Evolutionary conservation across 1,284 basidiomycete species (phyloP).

Genomic region (Pascua sp.): DNA sequence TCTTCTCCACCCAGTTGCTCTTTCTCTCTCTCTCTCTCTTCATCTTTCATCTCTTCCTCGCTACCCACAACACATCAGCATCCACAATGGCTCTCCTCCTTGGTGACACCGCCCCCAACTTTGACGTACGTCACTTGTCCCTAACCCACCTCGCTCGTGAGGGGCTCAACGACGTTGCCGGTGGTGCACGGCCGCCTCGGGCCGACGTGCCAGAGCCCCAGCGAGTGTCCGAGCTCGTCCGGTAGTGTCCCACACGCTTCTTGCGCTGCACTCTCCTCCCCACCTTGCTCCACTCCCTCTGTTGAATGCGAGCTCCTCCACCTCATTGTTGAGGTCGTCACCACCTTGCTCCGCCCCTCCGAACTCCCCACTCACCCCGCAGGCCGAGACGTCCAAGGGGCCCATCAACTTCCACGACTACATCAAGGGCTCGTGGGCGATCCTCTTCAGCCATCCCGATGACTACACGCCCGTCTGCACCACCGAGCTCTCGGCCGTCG

Average conservation of each 20-base stretch:
- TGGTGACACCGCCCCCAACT: slow-evolving; percentile 44
- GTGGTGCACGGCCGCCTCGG: too few species aligned
- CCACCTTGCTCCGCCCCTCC: not conserved
- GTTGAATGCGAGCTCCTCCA: too few species aligned
- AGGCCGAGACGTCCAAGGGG: slow-evolving; percentile 69
- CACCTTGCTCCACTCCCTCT: too few species aligned
- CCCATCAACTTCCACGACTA: slow-evolving; percentile 78
- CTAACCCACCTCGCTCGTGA: not conserved
- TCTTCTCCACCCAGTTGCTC: not conserved
- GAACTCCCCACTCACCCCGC: slow-evolving; percentile 60
- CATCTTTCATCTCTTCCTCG: not conserved
- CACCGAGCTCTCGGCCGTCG: slow-evolving; percentile 94
- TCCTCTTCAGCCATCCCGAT: slow-evolving; percentile 92
- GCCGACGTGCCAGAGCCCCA: too few species aligned
- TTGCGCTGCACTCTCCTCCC: not conserved
- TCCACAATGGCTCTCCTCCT: slow-evolving; percentile 43
- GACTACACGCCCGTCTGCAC: slow-evolving; percentile 68
- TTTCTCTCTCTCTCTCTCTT: not conserved
- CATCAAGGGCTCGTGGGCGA: slow-evolving; percentile 82
- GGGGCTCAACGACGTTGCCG: too few species aligned
- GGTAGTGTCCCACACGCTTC: not conserved
- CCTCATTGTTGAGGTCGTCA: not conserved
- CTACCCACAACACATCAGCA: slow-evolving; percentile 1
- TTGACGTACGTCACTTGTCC: slow-evolving; percentile 20
- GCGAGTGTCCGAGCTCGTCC: too few species aligned